Percentiles rank a stretch among this genome's conserved stretches.
Conservation (phyloP, 2,329 filamentous ascomycete species). For the Alternaria viburni region DNA sequence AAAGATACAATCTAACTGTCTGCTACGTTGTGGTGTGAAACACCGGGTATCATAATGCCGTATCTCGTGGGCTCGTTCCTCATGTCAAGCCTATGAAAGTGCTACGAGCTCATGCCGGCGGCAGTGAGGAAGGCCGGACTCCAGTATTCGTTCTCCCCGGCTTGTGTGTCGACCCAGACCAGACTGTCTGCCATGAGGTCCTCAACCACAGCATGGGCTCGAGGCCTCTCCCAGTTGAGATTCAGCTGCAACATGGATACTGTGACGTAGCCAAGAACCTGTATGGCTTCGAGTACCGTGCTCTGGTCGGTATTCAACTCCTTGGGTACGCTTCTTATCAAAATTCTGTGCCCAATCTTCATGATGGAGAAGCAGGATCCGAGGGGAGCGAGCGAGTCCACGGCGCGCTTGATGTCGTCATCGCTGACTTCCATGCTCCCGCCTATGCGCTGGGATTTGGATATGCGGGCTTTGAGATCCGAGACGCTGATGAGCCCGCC, state of each 20-base stretch:
- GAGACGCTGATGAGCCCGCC: constrained; percentile 86
- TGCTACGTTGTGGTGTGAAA: neutral
- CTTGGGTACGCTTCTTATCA: constrained; percentile 91
- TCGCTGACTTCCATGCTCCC: constrained; percentile 79
- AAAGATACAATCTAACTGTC: neutral
- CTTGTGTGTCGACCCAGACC: constrained; percentile 92
- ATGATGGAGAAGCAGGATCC: constrained; percentile 88
- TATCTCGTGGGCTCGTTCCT: neutral
- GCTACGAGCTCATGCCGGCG: constrained; percentile 3
- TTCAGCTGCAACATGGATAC: constrained; percentile 89
- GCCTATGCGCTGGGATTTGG: constrained; percentile 69
- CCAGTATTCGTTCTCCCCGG: constrained; percentile 92
- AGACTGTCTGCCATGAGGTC: constrained; percentile 88
- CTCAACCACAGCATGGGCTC: constrained; percentile 88
- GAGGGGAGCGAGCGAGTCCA: constrained; percentile 83
- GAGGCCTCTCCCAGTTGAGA: constrained; percentile 80
- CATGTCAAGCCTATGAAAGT: neutral
- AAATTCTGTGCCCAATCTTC: constrained; percentile 80
- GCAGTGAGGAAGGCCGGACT: constrained; percentile 73
- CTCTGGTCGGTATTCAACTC: constrained; percentile 95
- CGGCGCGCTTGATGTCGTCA: constrained; percentile 90
- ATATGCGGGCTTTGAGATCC: constrained; percentile 79
- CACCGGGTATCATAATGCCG: constrained; percentile 23
- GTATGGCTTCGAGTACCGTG: constrained; percentile 87
- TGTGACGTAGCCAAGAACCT: constrained; percentile 88